A percentile compares a stretch with the other conserved stretches of the same genome.
Conservation (phyloP, 306 rosid genomes). For the Lupinus albus region DNA sequence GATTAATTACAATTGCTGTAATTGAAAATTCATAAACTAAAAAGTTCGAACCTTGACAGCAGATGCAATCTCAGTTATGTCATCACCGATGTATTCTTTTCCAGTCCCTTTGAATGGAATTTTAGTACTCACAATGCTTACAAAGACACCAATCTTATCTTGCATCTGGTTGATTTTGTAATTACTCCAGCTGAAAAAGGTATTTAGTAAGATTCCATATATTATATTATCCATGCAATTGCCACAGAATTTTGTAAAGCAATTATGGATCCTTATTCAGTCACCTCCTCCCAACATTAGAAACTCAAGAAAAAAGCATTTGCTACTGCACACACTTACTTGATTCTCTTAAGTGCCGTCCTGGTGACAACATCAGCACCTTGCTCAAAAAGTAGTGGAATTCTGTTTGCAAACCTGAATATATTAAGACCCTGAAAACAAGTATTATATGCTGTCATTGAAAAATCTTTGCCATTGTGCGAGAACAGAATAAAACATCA, state of each 20-base stretch:
- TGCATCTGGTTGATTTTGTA: slow-evolving; percentile 95
- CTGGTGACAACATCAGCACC: slow-evolving; percentile 99
- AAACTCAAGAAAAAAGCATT: slow-evolving; percentile 9
- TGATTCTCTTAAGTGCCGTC: slow-evolving; percentile 91
- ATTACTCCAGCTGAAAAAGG: slow-evolving; percentile 72
- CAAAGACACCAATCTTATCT: slow-evolving; percentile 92
- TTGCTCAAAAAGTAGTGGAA: slow-evolving; percentile 99
- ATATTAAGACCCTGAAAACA: slow-evolving; percentile 84
- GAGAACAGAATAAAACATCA: slow-evolving; percentile 34
- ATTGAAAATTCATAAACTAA: slow-evolving; percentile 26
- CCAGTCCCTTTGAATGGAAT: slow-evolving; percentile 98
- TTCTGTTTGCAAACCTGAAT: slow-evolving; percentile 95
- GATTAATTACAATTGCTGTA: slow-evolving; percentile 17
- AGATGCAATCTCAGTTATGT: slow-evolving; percentile 89
- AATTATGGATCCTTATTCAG: slow-evolving; percentile 21
- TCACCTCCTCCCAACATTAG: slow-evolving; percentile 11
- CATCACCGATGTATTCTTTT: slow-evolving; percentile 97
- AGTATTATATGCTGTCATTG: slow-evolving; percentile 28
- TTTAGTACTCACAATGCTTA: slow-evolving; percentile 94
- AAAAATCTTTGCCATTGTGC: slow-evolving; percentile 27
- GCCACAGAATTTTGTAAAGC: slow-evolving; percentile 31
- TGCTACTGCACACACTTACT: slow-evolving; percentile 51
- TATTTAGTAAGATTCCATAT: slow-evolving; percentile 21
- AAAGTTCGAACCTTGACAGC: slow-evolving; percentile 79
- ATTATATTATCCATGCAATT: neutral